Conservation (phyloP, 495 filamentous ascomycete genomes). For the Venustampulla echinocandica region DNA sequence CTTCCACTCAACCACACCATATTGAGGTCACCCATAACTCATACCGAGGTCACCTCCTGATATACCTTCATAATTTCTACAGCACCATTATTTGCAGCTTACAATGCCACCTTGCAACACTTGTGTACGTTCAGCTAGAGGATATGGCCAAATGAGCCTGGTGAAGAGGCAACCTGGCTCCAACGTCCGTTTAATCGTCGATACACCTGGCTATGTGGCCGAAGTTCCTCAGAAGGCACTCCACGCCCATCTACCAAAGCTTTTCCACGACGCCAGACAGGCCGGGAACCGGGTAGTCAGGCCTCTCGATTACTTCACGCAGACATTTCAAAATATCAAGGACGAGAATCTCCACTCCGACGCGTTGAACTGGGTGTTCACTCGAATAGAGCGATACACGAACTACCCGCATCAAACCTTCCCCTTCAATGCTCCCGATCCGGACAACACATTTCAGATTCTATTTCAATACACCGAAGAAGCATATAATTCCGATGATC, state of each 20-base stretch:
- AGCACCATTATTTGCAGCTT: too few relatives aligned
- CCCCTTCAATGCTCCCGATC: neutral
- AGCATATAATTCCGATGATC: too few relatives aligned
- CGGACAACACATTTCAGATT: neutral
- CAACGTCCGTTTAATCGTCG: neutral
- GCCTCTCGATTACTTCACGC: neutral
- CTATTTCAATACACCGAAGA: too few relatives aligned
- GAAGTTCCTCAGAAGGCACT: neutral
- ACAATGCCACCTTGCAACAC: too few relatives aligned
- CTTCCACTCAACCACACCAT: too few relatives aligned
- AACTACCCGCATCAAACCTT: neutral
- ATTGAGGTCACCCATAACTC: too few relatives aligned
- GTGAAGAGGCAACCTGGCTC: neutral
- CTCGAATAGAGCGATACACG: neutral
- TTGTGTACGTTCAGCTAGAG: too few relatives aligned
- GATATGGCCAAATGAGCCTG: too few relatives aligned
- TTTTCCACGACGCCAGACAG: constrained; percentile 1
- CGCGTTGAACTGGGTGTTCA: neutral
- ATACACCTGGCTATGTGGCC: neutral
- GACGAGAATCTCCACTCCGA: too few relatives aligned
- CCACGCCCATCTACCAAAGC: neutral
- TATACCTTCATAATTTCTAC: too few relatives aligned
- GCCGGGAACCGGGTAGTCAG: neutral
- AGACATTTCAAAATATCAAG: neutral
- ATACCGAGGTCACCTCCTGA: too few relatives aligned